Conservation (phyloP, 371 early-diverging fungal species). For the Mortierella sp. region DNA sequence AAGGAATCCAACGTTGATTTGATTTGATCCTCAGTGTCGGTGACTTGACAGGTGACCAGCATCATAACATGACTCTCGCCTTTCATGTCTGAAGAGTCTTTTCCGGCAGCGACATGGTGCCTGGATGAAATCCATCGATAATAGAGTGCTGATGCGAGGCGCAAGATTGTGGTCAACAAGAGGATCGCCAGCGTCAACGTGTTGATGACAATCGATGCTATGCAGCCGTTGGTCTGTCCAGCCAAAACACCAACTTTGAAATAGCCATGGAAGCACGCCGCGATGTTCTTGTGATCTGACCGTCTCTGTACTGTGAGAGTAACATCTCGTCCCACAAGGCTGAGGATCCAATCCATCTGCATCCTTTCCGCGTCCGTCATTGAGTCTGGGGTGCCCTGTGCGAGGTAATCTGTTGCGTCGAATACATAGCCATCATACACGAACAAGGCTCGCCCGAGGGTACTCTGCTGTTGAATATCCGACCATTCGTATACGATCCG, state of each 20-base stretch:
- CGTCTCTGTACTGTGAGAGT: slow-evolving; percentile 41
- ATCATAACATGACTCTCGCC: slow-evolving; percentile 34
- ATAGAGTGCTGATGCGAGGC: slow-evolving; percentile 79
- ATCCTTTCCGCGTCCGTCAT: slow-evolving; percentile 20
- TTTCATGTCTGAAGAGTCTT: slow-evolving; percentile 9
- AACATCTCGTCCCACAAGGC: slow-evolving; percentile 53
- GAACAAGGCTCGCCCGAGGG: slow-evolving; percentile 25
- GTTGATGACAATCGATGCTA: slow-evolving; percentile 62
- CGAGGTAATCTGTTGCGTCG: slow-evolving; percentile 49
- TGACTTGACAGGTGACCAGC: slow-evolving; percentile 82
- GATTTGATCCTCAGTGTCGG: slow-evolving; percentile 33
- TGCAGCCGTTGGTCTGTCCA: slow-evolving; percentile 76
- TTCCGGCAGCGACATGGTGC: slow-evolving; percentile 65
- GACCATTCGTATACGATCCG: slow-evolving; percentile 20
- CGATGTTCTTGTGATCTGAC: slow-evolving; percentile 29
- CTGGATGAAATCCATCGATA: slow-evolving; percentile 81
- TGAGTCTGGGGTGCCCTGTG: slow-evolving; percentile 8
- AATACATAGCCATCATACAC: slow-evolving; percentile 55
- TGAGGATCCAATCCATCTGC: slow-evolving; percentile 36
- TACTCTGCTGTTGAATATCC: slow-evolving; percentile 3
- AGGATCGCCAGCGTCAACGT: slow-evolving; percentile 61
- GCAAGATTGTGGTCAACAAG: slow-evolving; percentile 68
- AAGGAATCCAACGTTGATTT: slow-evolving; percentile 61
- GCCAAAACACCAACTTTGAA: slow-evolving; percentile 76
- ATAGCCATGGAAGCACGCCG: slow-evolving; percentile 61